Conservation (phyloP, 805 yeast genomes). For the Sugiyamaella qingdaonensis region DNA sequence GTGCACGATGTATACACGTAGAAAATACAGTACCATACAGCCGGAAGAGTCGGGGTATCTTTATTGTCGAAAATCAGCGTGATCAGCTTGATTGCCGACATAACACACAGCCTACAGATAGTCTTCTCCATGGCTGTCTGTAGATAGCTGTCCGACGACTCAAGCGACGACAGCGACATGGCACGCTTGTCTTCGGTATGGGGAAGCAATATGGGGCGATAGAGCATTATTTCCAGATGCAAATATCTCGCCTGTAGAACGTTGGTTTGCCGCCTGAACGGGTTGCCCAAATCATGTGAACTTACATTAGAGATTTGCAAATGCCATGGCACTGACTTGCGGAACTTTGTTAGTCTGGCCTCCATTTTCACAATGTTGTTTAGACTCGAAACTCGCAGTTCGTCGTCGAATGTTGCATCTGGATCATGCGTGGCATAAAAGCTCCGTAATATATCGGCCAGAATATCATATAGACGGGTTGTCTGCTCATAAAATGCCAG, state of each 20-base stretch:
- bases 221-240: conserved; percentile 17
- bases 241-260: conserved; percentile 10
- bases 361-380: conserved; percentile 9
- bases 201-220: conserved; percentile 14
- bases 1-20: conserved; percentile 26
- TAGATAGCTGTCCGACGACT: conserved; percentile 6
- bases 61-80: conserved; percentile 12
- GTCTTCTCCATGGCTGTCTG: conserved; percentile 11
- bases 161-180: background rate
- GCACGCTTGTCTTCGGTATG: conserved; percentile 6
- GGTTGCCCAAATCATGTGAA: background rate
- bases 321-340: conserved; percentile 6
- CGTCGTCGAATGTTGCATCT: background rate
- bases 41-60: conserved; percentile 19
- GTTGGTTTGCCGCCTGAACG: conserved; percentile 9
- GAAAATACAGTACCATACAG: conserved; percentile 26
- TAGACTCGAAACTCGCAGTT: background rate
- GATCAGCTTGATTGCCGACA: conserved; percentile 18
- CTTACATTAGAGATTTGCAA: conserved; percentile 5
- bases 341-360: conserved; percentile 1
- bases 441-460: conserved; percentile 22
- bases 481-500: conserved; percentile 24
- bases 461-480: conserved; percentile 21
- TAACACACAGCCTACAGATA: conserved; percentile 15
- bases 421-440: conserved; percentile 14